Conservation (phyloP, 83 land plant species). For the Larix sibirica region DNA sequence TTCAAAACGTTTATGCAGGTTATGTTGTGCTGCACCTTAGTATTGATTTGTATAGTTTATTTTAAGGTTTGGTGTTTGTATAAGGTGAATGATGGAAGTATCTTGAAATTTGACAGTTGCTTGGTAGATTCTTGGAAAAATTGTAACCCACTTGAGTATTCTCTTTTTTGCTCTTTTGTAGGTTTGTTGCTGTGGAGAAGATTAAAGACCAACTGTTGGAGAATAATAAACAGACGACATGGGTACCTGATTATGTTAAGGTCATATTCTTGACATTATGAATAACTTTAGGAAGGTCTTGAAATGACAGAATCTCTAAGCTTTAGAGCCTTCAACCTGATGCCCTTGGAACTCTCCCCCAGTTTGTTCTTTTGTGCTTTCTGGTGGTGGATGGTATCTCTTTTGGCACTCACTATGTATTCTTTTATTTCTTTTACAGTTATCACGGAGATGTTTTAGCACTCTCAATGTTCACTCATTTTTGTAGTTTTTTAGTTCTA, state of each 20-base stretch:
- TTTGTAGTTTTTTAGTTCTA: too few species aligned
- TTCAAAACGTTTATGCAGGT: not conserved
- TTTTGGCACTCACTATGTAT: too few species aligned
- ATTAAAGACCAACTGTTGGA: conserved; percentile 61
- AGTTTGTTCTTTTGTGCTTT: not conserved
- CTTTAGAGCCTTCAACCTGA: too few species aligned
- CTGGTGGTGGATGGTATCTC: not conserved
- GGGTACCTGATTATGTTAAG: conserved; percentile 67
- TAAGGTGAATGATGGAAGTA: not conserved
- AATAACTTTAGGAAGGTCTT: too few species aligned
- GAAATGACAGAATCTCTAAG: too few species aligned
- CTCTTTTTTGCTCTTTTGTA: conserved; percentile 18
- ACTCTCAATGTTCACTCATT: too few species aligned
- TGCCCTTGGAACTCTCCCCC: too few species aligned
- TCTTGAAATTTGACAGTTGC: not conserved
- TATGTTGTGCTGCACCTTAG: not conserved
- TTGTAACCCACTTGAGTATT: not conserved
- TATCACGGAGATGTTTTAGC: too few species aligned
- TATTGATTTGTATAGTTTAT: not conserved
- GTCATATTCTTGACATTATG: conserved; percentile 25
- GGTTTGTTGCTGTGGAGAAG: conserved; percentile 39
- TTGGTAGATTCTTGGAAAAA: not conserved
- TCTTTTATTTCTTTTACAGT: too few species aligned
- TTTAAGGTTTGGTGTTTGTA: not conserved
- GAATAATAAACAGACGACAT: conserved; percentile 60